These are phyloP conservation scores for Boletus edulis DNA, from an alignment of 768 basidiomycete genomes.

Conservation along the genomic window DNA sequence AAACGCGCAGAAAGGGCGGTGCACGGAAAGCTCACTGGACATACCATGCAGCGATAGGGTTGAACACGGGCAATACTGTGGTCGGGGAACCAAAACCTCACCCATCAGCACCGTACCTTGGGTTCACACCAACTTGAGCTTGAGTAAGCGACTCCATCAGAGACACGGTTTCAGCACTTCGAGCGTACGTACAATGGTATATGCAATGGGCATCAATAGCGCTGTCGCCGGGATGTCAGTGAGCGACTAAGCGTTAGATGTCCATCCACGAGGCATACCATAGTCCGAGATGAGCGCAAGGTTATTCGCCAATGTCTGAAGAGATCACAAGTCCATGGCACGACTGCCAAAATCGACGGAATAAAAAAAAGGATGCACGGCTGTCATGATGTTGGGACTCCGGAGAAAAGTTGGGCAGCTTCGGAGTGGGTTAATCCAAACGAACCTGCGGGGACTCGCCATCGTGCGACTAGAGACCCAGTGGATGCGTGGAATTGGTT, in stretches of 20 bases:
- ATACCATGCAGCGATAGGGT: too few relatives aligned
- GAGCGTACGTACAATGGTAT: conserved; percentile 47
- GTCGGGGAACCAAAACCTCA: too few relatives aligned
- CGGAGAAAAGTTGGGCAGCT: conserved; percentile 46
- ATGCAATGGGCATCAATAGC: conserved; percentile 58
- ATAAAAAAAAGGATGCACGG: conserved; percentile 40
- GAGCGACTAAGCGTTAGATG: not conserved
- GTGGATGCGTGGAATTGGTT: too few relatives aligned
- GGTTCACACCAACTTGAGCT: too few relatives aligned
- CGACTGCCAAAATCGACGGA: not conserved
- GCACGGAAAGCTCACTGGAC: too few relatives aligned
- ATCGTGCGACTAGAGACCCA: too few relatives aligned
- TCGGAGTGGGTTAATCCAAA: conserved; percentile 63
- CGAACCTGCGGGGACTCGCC: conserved; percentile 20
- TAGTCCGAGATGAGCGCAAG: conserved; percentile 26
- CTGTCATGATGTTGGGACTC: conserved; percentile 54
- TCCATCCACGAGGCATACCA: conserved; percentile 29
- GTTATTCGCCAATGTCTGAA: conserved; percentile 42
- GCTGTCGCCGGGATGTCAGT: conserved; percentile 16
- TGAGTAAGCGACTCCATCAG: not conserved
- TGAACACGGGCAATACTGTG: too few relatives aligned
- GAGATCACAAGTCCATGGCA: not conserved
- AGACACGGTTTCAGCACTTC: not conserved
- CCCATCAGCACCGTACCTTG: too few relatives aligned
- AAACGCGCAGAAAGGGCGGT: too few relatives aligned